Percentiles rank a stretch among this genome's conserved stretches.
Conservation (phyloP, 2,329 filamentous ascomycete species). For the Talaromyces albobiverticillius region DNA sequence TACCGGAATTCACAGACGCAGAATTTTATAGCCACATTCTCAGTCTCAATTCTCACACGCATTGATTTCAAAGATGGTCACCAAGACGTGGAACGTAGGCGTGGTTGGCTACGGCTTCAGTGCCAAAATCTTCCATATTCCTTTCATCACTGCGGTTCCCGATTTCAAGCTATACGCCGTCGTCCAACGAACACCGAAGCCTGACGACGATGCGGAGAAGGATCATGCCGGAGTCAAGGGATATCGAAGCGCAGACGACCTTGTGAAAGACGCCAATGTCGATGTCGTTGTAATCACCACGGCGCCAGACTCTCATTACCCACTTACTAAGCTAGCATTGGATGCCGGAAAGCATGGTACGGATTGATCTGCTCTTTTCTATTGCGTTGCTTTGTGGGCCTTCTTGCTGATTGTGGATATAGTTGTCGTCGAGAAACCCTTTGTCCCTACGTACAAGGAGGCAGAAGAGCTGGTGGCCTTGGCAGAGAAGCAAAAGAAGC, state of each 20-base stretch:
- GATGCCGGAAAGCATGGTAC: constrained; percentile 66
- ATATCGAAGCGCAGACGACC: constrained; percentile 59
- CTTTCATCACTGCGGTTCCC: constrained; percentile 65
- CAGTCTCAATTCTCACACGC: too few species aligned
- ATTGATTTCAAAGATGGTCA: constrained; percentile 28
- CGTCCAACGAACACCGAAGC: constrained; percentile 68
- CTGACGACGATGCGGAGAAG: constrained; percentile 63
- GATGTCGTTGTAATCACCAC: constrained; percentile 71
- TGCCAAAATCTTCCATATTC: constrained; percentile 82
- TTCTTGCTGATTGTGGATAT: neutral
- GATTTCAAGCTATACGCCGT: constrained; percentile 69
- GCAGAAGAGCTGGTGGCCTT: constrained; percentile 61
- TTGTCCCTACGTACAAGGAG: constrained; percentile 68
- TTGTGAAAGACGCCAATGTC: constrained; percentile 64
- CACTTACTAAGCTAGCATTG: constrained; percentile 62
- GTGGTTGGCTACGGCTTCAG: constrained; percentile 61
- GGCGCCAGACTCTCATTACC: constrained; percentile 68
- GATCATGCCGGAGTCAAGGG: constrained; percentile 66
- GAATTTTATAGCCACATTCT: neutral
- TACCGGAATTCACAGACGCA: too few species aligned
- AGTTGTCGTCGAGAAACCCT: constrained; percentile 80
- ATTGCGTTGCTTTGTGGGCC: neutral
- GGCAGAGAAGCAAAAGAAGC: constrained; percentile 49
- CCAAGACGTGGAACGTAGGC: constrained; percentile 54
- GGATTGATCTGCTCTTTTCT: neutral